phyloP scores from a whole-genome alignment of 2,329 filamentous ascomycete genomes.

The Cladobotryum protrusum region DNA sequence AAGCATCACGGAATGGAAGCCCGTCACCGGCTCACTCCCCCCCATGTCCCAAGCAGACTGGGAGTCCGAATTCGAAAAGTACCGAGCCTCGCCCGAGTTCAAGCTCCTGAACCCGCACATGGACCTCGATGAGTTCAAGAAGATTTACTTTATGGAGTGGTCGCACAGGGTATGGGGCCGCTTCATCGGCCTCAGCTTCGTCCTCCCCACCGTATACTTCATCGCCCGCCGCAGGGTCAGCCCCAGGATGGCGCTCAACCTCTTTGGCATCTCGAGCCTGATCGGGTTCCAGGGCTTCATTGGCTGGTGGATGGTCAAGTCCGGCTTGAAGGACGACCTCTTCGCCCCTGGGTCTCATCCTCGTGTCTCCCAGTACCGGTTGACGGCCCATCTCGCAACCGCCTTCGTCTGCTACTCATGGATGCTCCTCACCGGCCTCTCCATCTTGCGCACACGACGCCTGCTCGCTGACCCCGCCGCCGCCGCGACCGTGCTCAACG shows the following conservation, averaged over 20 bases:
- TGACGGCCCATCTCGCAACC: constrained; percentile 81
- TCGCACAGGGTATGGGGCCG: constrained; percentile 90
- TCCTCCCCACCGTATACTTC: constrained; percentile 84
- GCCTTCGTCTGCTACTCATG: constrained; percentile 90
- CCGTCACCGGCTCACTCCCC: constrained; percentile 85
- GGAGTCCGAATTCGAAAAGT: constrained; percentile 90
- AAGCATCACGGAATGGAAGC: constrained; percentile 98
- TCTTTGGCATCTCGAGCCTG: constrained; percentile 76
- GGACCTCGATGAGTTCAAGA: constrained; percentile 89
- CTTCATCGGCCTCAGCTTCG: constrained; percentile 82
- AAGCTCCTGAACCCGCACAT: constrained; percentile 87
- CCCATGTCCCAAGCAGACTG: constrained; percentile 74
- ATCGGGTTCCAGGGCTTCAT: constrained; percentile 95
- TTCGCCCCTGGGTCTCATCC: constrained; percentile 88
- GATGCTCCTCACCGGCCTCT: constrained; percentile 86
- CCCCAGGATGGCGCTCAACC: constrained; percentile 65
- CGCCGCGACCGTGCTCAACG: constrained; percentile 53
- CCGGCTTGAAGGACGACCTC: constrained; percentile 88
- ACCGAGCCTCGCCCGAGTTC: constrained; percentile 89
- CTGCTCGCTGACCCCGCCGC: constrained; percentile 62
- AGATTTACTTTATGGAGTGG: constrained; percentile 99
- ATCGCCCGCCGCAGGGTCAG: constrained; percentile 74
- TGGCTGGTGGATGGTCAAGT: constrained; percentile 99
- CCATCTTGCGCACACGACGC: constrained; percentile 71
- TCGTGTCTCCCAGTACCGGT: constrained; percentile 87